Conservation (phyloP, 495 filamentous ascomycete genomes). For the Margaritispora aquatica region DNA sequence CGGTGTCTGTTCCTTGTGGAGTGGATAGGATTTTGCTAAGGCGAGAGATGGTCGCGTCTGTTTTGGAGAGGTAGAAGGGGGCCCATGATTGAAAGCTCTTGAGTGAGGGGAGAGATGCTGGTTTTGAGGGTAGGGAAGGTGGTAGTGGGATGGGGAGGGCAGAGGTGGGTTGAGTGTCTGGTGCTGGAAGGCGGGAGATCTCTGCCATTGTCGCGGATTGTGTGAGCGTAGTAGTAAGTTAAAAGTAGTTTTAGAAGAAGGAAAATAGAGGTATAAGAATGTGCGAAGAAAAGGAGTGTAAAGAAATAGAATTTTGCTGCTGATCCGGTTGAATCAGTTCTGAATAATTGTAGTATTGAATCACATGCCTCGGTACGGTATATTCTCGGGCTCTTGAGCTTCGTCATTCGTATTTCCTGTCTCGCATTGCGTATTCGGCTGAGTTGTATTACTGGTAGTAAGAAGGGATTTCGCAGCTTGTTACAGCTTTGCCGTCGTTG, state of each 20-base stretch:
- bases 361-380: too few relatives aligned
- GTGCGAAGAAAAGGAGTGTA: background rate
- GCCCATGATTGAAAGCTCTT: slow-evolving; percentile 20
- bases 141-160: slow-evolving; percentile 20
- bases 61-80: slow-evolving; percentile 28
- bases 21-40: slow-evolving; percentile 50
- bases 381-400: too few relatives aligned
- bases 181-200: slow-evolving; percentile 7
- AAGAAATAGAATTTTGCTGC: too few relatives aligned
- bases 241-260: too few relatives aligned
- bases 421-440: too few relatives aligned
- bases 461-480: too few relatives aligned
- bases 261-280: too few relatives aligned
- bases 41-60: slow-evolving; percentile 45
- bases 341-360: too few relatives aligned
- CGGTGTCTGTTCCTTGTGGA: slow-evolving; percentile 53
- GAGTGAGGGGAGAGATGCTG: slow-evolving; percentile 6
- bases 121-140: slow-evolving; percentile 5
- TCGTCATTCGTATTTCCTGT: too few relatives aligned
- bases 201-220: slow-evolving; percentile 14
- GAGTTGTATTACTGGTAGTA: too few relatives aligned
- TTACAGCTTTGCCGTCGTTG: too few relatives aligned
- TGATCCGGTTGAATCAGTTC: too few relatives aligned
- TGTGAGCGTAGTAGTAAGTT: background rate
- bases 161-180: slow-evolving; percentile 14